Evolutionary conservation across 2,329 filamentous ascomycete species (phyloP), one percentile per base, ranked within the genome.

Genomic region (Anthostomella pinea): DNA sequence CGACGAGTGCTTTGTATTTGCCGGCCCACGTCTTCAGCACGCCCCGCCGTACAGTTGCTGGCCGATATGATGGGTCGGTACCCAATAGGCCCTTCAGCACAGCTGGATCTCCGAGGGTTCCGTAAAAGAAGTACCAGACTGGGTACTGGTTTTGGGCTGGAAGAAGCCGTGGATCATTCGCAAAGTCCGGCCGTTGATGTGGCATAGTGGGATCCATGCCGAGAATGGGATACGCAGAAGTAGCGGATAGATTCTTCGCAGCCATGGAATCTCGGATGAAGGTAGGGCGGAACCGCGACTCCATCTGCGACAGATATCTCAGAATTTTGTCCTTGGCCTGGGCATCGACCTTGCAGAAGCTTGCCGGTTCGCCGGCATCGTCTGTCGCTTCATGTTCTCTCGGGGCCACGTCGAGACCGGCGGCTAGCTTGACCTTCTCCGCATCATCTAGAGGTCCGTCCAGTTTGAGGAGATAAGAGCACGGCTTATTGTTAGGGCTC

Each of bases 91-190:
- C 47, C 7, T 34, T 36, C 2, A 69, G 55, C 5, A 63, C 39
- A 0, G 33, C 37, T 0, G 53, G 33, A 8, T 64, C 51, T 1
- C 50, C 57, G 3, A 68, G 51, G 1, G 59, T 67, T 9, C 64
- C 62, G 41, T 69, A 68, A 42, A 68, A 67, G 48, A 68, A 69
- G 41, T 68, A 68, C 56, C 58, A 66, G 1, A 70, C 60, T 0
- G 53, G 56, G 25, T 43, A 51, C 27, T 52, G 28, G 18, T 30
- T 25, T 23, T 42, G 46, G 4, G 37, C 17, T 2, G 43, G 48
- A 13, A 11, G 4, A 10, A 32, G 11, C 5, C 15, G 22, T 2
- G 10, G 19, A 11, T 35, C 26, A 9, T 37, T n/a, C 30, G 23
- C 18, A 1, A 14, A 16, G 6, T 13, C 14, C 13, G 19, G 30